A percentile compares a stretch with the other conserved stretches of the same genome.
These are phyloP conservation scores for Saccharum officinarum DNA, from an alignment of 176 grass and related monocot genomes.

Conservation along the genomic window DNA sequence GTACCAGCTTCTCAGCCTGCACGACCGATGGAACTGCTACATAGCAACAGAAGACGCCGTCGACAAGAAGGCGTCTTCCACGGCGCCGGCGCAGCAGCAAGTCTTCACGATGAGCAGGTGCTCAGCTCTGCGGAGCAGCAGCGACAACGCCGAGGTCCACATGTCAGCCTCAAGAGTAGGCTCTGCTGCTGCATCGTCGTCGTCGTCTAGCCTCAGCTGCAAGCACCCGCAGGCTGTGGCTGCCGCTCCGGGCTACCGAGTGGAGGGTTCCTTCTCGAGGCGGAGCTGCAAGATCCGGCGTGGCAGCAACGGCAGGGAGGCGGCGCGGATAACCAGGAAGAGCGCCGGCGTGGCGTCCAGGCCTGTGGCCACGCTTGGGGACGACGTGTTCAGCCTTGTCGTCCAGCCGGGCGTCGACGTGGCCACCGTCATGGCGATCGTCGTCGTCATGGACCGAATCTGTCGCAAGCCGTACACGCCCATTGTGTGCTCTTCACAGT, in stretches of 20 bases:
- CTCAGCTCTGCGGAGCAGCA: constrained; percentile 44
- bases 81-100: neutral
- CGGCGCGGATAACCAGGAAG: constrained; percentile 57
- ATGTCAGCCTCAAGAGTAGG: constrained; percentile 18
- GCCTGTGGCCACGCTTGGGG: constrained; percentile 48
- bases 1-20: constrained; percentile 76
- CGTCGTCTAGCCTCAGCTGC: constrained; percentile 3
- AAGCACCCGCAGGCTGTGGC: neutral
- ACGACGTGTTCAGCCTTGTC: constrained; percentile 90
- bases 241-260: constrained; percentile 24
- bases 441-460: constrained; percentile 88
- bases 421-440: constrained; percentile 68
- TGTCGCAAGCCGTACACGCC: constrained; percentile 47
- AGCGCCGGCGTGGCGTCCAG: constrained; percentile 16
- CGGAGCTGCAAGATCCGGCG: constrained; percentile 64
- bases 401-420: constrained; percentile 58
- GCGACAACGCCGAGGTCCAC: constrained; percentile 64
- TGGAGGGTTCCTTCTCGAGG: constrained; percentile 63
- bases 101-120: constrained; percentile 70
- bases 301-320: constrained; percentile 50
- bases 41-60: constrained; percentile 31
- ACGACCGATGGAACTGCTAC: constrained; percentile 82
- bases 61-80: neutral
- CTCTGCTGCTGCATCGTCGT: neutral
- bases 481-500: constrained; percentile 44